Evolutionary conservation across 192 early-diverging fungal genomes (phyloP).

Genomic region (Globomyces pollinis-pini): DNA sequence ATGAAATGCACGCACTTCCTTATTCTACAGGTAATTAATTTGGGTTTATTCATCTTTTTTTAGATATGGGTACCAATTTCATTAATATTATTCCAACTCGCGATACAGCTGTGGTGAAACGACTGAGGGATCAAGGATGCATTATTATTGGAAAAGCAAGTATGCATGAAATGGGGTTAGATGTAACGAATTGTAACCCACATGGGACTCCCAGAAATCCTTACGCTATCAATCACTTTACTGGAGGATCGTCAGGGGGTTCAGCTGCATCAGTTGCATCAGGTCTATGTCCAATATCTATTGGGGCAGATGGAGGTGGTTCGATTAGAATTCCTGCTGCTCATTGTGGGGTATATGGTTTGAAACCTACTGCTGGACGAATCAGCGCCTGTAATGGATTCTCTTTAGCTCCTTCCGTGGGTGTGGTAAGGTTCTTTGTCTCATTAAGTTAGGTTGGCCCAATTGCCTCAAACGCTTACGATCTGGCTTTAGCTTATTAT

Average conservation of each 20-base stretch:
- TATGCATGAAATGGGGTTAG: constrained; percentile 70
- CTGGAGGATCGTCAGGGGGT: constrained; percentile 69
- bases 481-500: constrained; percentile 60
- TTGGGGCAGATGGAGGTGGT: constrained; percentile 69
- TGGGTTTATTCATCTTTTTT: constrained; percentile 5
- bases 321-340: constrained; percentile 60
- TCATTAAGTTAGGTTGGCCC: no score
- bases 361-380: constrained; percentile 67
- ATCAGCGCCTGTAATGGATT: constrained; percentile 44
- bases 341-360: constrained; percentile 66
- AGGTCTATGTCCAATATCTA: constrained; percentile 58
- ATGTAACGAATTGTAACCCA: constrained; percentile 59
- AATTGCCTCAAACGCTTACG: constrained; percentile 58
- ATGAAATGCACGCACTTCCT: constrained; percentile 55
- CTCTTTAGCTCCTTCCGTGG: constrained; percentile 45
- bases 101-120: constrained; percentile 43
- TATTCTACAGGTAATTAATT: no score
- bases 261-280: constrained; percentile 52
- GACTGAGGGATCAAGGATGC: constrained; percentile 50
- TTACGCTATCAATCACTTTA: constrained; percentile 41
- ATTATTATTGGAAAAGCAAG: constrained; percentile 60
- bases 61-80: constrained; percentile 52
- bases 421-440: no score
- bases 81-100: constrained; percentile 41
- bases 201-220: constrained; percentile 58